Evolutionary conservation across 495 filamentous ascomycete species (phyloP).

Genomic region (Neurospora cerealis): DNA sequence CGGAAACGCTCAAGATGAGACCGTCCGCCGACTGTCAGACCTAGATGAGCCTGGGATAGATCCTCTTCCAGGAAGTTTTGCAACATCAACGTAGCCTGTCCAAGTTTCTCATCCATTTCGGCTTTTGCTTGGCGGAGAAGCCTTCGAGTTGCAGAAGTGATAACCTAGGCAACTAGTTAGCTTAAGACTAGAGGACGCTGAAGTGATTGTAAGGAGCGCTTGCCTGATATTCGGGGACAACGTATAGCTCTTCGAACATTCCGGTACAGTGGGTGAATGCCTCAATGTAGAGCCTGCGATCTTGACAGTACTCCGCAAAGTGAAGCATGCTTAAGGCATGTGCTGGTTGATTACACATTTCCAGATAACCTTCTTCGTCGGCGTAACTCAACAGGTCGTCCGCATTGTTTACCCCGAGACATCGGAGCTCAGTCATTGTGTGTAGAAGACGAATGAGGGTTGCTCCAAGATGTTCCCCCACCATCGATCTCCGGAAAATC

Average conservation of each 20-base stretch:
- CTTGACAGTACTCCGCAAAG: conserved; percentile 49
- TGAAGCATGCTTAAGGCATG: conserved; percentile 50
- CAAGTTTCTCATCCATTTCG: conserved; percentile 53
- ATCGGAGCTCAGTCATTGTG: conserved; percentile 46
- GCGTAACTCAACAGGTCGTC: conserved; percentile 45
- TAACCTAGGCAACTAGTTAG: conserved; percentile 28
- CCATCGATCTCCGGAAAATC: conserved; percentile 48
- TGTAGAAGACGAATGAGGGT: conserved; percentile 47
- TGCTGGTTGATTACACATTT: conserved; percentile 47
- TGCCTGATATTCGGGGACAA: conserved; percentile 47
- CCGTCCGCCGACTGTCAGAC: conserved; percentile 39
- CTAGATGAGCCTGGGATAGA: conserved; percentile 43
- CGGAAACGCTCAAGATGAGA: conserved; percentile 55
- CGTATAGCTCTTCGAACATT: conserved; percentile 47
- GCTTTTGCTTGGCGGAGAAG: conserved; percentile 48
- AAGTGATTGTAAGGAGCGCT: conserved; percentile 3
- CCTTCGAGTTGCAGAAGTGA: conserved; percentile 44
- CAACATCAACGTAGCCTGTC: conserved; percentile 36
- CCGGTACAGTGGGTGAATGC: conserved; percentile 59
- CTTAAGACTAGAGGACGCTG: background rate
- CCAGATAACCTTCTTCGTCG: conserved; percentile 50
- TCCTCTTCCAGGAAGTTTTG: conserved; percentile 52
- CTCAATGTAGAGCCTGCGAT: conserved; percentile 48
- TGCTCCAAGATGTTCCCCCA: conserved; percentile 47
- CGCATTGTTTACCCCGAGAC: conserved; percentile 34